Percentiles rank a stretch among this genome's conserved stretches.
Conservation (phyloP, 345 rosid genomes). For the Gynandropsis gynandra region DNA sequence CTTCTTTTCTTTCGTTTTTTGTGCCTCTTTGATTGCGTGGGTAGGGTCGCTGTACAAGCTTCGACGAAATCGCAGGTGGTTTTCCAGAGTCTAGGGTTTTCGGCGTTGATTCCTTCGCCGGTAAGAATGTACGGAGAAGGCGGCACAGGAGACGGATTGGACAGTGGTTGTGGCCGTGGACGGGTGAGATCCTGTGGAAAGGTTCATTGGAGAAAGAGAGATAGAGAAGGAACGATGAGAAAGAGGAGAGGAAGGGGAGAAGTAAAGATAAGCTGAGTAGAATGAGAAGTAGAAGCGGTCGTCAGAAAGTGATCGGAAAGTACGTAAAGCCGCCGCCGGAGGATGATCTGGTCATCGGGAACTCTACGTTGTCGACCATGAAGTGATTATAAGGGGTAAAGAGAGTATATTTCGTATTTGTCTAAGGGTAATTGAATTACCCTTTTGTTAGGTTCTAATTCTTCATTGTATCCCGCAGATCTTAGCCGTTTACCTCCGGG, state of each 20-base stretch:
- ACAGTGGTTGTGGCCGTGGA: constrained; percentile 61
- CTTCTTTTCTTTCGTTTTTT: too few species aligned
- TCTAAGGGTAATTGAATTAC: background rate
- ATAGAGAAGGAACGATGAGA: constrained; percentile 45
- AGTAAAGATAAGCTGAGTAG: constrained; percentile 61
- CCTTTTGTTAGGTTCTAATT: constrained; percentile 5
- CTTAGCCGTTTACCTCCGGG: constrained; percentile 50
- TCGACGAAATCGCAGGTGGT: too few species aligned
- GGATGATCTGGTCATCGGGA: constrained; percentile 19
- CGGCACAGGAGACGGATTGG: constrained; percentile 3
- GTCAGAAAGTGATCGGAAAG: constrained; percentile 68
- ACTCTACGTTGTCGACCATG: constrained; percentile 21
- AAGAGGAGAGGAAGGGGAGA: constrained; percentile 62
- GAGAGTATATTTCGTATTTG: too few species aligned
- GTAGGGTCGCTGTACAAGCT: too few species aligned
- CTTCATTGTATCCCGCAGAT: constrained; percentile 32
- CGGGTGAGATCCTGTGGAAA: constrained; percentile 81
- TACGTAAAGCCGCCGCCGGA: constrained; percentile 73
- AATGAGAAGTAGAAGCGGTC: constrained; percentile 43
- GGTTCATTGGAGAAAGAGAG: constrained; percentile 74
- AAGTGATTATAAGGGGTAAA: constrained; percentile 10
- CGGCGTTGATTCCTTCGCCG: too few species aligned
- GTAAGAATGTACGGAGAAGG: constrained; percentile 32
- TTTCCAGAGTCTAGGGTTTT: too few species aligned
- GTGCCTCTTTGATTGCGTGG: too few species aligned